These are phyloP conservation scores for Stephania yunnanensis DNA, from an alignment of 164 flowering plant species.

Conservation along the genomic window DNA sequence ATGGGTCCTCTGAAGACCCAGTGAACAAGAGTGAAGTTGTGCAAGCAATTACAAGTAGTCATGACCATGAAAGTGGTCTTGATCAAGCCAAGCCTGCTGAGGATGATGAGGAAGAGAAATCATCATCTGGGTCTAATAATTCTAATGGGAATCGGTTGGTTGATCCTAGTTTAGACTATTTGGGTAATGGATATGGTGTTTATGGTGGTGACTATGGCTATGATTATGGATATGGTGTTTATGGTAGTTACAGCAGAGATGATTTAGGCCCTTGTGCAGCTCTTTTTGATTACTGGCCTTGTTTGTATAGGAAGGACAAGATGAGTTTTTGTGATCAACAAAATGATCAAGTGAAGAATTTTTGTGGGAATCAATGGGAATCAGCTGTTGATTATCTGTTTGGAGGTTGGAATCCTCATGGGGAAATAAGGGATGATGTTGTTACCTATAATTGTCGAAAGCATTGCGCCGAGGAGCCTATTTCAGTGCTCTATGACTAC, in stretches of 20 bases:
- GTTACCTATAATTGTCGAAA: conserved; percentile 14
- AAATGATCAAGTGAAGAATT: conserved; percentile 15
- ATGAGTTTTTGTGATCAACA: conserved; percentile 1
- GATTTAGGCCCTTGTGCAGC: conserved; percentile 42
- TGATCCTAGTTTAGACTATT: neutral
- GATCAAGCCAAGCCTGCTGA: conserved; percentile 7
- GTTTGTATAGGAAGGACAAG: conserved; percentile 25
- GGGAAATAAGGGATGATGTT: conserved; percentile 20
- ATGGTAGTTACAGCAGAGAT: conserved; percentile 3
- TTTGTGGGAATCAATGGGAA: conserved; percentile 27
- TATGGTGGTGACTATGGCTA: too few species aligned
- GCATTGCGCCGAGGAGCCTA: conserved; percentile 3
- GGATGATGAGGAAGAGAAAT: conserved; percentile 11
- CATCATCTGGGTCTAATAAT: neutral
- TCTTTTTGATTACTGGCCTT: conserved; percentile 56
- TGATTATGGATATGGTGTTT: conserved; percentile 13
- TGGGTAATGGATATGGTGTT: conserved; percentile 8
- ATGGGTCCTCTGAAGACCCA: neutral
- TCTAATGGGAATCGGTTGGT: conserved; percentile 5
- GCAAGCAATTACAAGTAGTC: neutral
- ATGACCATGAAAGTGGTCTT: conserved; percentile 5
- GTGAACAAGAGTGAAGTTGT: conserved; percentile 11
- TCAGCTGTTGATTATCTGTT: conserved; percentile 57
- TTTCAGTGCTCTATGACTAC: conserved; percentile 7
- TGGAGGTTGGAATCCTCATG: conserved; percentile 41